Conservation (phyloP, 2,329 filamentous ascomycete species). For the Fusarium citri region DNA sequence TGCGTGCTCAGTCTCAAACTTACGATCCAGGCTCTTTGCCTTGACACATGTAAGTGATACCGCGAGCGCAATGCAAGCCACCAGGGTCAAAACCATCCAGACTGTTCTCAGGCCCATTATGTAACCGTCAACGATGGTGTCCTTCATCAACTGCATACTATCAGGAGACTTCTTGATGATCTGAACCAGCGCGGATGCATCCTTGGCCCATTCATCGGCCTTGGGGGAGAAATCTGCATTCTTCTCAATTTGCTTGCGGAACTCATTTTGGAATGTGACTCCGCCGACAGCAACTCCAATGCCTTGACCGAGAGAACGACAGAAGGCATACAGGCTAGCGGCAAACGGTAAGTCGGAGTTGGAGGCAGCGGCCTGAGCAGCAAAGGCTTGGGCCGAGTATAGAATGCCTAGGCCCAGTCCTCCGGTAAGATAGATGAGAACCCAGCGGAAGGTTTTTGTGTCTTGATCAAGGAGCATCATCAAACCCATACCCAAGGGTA, state of each 20-base stretch:
- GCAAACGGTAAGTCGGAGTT: slow-evolving; percentile 59
- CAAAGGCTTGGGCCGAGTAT: slow-evolving; percentile 71
- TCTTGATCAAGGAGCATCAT: slow-evolving; percentile 61
- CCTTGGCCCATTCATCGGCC: slow-evolving; percentile 62
- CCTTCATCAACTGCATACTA: slow-evolving; percentile 36
- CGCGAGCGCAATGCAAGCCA: slow-evolving; percentile 43
- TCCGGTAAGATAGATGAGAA: slow-evolving; percentile 70
- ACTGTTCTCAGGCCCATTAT: slow-evolving; percentile 50
- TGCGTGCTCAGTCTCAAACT: slow-evolving; percentile 41
- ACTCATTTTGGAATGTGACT: slow-evolving; percentile 76
- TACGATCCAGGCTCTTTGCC: slow-evolving; percentile 38
- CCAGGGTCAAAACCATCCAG: slow-evolving; percentile 49
- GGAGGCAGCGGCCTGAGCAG: slow-evolving; percentile 65
- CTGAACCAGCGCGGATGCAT: slow-evolving; percentile 69
- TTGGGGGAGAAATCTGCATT: slow-evolving; percentile 59
- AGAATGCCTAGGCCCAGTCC: slow-evolving; percentile 73
- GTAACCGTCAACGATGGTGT: slow-evolving; percentile 49
- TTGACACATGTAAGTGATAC: slow-evolving; percentile 32
- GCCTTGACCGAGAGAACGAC: slow-evolving; percentile 69
- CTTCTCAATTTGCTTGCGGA: slow-evolving; percentile 61
- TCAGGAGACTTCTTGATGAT: slow-evolving; percentile 55
- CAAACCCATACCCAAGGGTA: slow-evolving; percentile 69
- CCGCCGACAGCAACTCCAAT: slow-evolving; percentile 75
- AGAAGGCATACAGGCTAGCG: slow-evolving; percentile 74
- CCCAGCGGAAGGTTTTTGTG: slow-evolving; percentile 66